phyloP scores from a whole-genome alignment of 169 alveolate species.

The Eimeria necatrix region DNA sequence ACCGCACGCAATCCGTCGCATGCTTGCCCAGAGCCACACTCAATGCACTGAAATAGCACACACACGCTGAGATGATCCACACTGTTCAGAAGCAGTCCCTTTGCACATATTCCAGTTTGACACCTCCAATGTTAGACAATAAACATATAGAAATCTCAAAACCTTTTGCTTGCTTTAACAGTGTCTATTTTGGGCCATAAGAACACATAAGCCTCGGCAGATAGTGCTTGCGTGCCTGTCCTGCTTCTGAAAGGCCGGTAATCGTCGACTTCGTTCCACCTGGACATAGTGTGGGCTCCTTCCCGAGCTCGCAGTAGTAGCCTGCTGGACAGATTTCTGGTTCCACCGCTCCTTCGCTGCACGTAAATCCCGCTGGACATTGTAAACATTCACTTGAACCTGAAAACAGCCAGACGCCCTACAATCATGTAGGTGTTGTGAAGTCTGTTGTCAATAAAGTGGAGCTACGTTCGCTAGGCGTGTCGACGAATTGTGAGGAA shows the following conservation, averaged over 20 bases:
- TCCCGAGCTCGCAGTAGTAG: slow-evolving; percentile 49
- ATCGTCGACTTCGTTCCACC: slow-evolving; percentile 67
- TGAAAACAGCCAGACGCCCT: not conserved
- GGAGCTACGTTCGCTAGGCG: too few species aligned
- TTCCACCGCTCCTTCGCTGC: slow-evolving; percentile 54
- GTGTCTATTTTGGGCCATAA: not conserved
- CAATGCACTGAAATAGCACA: slow-evolving; percentile 65
- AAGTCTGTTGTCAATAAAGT: too few species aligned
- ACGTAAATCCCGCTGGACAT: slow-evolving; percentile 79
- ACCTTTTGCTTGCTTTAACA: too few species aligned
- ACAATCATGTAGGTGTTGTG: not conserved
- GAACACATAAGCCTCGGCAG: not conserved
- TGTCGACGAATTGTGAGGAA: too few species aligned
- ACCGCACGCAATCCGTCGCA: slow-evolving; percentile 65
- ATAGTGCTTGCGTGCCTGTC: slow-evolving; percentile 16
- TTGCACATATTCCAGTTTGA: not conserved
- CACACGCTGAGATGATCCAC: not conserved
- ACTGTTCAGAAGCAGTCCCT: not conserved
- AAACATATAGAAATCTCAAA: too few species aligned
- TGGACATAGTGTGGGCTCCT: slow-evolving; percentile 20
- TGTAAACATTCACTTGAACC: slow-evolving; percentile 60
- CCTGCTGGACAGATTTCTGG: slow-evolving; percentile 69
- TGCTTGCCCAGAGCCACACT: slow-evolving; percentile 70
- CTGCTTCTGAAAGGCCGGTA: slow-evolving; percentile 62
- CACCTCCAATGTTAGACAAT: too few species aligned